These are phyloP conservation scores for Pyrenula massariospora DNA, from an alignment of 495 filamentous ascomycete species.

Conservation along the genomic window DNA sequence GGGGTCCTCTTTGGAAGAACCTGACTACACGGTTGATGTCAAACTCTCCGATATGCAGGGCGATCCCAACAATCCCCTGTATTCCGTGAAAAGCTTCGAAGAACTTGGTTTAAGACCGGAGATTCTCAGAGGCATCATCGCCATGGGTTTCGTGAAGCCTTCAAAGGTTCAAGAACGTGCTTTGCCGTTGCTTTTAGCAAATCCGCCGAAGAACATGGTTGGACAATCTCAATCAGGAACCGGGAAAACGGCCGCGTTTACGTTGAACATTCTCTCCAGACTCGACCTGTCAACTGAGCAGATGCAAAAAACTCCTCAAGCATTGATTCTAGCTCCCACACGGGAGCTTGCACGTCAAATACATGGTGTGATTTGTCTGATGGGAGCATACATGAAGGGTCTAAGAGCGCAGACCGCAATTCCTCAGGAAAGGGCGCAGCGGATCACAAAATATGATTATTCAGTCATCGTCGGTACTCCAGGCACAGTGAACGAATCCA, in stretches of 20 bases:
- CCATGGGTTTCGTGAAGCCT: constrained; percentile 85
- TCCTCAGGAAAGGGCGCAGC: constrained; percentile 54
- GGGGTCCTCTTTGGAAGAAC: constrained; percentile 54
- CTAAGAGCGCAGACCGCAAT: constrained; percentile 68
- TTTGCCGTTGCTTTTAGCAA: constrained; percentile 69
- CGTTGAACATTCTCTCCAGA: constrained; percentile 78
- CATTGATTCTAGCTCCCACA: constrained; percentile 80
- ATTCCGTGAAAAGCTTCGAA: constrained; percentile 73
- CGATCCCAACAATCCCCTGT: constrained; percentile 78
- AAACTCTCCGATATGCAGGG: constrained; percentile 81
- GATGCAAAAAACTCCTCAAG: constrained; percentile 53
- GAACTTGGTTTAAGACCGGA: constrained; percentile 57
- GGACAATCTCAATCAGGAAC: constrained; percentile 98
- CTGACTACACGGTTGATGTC: constrained; percentile 73
- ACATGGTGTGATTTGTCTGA: constrained; percentile 61
- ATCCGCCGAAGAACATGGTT: constrained; percentile 85
- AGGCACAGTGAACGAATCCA: constrained; percentile 80
- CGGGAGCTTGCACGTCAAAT: constrained; percentile 95
- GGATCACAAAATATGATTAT: constrained; percentile 48
- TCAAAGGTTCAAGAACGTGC: constrained; percentile 96
- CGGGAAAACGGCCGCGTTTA: constrained; percentile 95
- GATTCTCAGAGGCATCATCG: constrained; percentile 51
- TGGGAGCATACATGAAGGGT: constrained; percentile 70
- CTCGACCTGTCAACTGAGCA: constrained; percentile 54
- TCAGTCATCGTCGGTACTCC: constrained; percentile 88